These are phyloP conservation scores for Hypoxylon perforatum DNA, from an alignment of 495 filamentous ascomycete species.

Conservation along the genomic window DNA sequence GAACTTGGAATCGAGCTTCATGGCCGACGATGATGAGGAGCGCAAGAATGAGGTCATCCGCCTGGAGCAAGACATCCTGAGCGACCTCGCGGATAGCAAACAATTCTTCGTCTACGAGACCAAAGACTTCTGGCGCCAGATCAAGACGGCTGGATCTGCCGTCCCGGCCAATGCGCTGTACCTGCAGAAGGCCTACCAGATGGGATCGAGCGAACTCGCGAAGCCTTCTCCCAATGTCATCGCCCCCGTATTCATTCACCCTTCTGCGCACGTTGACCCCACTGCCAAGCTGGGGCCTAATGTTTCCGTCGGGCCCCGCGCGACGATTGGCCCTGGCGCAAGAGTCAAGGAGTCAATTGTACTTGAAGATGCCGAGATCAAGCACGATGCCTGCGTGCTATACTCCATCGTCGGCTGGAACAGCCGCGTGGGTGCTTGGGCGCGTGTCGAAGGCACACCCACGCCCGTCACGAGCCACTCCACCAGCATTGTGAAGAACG, in stretches of 20 bases:
- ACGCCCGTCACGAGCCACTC: slow-evolving; percentile 89
- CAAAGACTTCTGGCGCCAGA: slow-evolving; percentile 99
- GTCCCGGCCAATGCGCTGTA: slow-evolving; percentile 98
- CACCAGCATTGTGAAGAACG: slow-evolving; percentile 95
- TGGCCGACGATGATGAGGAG: slow-evolving; percentile 77
- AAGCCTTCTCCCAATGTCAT: slow-evolving; percentile 89
- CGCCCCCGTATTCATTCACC: slow-evolving; percentile 96
- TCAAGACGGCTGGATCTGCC: slow-evolving; percentile 98
- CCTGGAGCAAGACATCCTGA: slow-evolving; percentile 96
- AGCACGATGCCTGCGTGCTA: slow-evolving; percentile 95
- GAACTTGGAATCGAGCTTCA: slow-evolving; percentile 84
- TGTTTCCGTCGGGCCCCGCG: slow-evolving; percentile 92
- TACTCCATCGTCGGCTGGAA: slow-evolving; percentile 98
- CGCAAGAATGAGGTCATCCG: slow-evolving; percentile 89
- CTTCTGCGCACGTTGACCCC: slow-evolving; percentile 90
- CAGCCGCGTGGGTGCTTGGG: slow-evolving; percentile 96
- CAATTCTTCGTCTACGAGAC: slow-evolving; percentile 99
- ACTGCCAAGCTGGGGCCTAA: slow-evolving; percentile 97
- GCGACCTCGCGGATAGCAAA: slow-evolving; percentile 95
- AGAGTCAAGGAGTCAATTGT: slow-evolving; percentile 97
- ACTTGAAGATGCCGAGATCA: slow-evolving; percentile 93
- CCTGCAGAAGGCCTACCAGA: slow-evolving; percentile 93
- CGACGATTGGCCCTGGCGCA: slow-evolving; percentile 83
- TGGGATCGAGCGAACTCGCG: slow-evolving; percentile 82
- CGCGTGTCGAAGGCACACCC: slow-evolving; percentile 95